A percentile compares a stretch with the other conserved stretches of the same genome.
Conservation (phyloP, 179 eudicot species). For the Corrigiola litoralis region DNA sequence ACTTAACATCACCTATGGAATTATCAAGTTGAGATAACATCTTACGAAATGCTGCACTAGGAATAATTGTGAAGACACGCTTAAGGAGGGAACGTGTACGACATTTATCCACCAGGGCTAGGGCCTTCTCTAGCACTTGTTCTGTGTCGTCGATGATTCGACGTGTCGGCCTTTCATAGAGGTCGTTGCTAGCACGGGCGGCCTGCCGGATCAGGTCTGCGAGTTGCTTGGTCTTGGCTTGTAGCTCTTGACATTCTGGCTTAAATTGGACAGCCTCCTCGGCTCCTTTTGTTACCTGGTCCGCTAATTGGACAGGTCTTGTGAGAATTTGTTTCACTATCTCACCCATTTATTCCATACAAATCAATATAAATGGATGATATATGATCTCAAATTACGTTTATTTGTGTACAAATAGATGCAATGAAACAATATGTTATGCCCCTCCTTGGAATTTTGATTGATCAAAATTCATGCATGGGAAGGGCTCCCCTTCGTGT, state of each 20-base stretch:
- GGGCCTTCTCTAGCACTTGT: slow-evolving; percentile 55
- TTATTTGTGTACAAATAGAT: too few species aligned
- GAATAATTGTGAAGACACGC: slow-evolving; percentile 60
- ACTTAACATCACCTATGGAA: slow-evolving; percentile 61
- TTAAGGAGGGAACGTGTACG: slow-evolving; percentile 39
- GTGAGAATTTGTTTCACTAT: slow-evolving; percentile 54
- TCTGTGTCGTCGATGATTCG: slow-evolving; percentile 67
- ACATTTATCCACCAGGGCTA: slow-evolving; percentile 48
- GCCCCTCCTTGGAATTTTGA: slow-evolving; percentile 23
- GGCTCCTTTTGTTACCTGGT: slow-evolving; percentile 47
- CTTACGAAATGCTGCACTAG: slow-evolving; percentile 45
- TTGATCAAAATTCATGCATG: slow-evolving; percentile 17
- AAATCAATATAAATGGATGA: not conserved
- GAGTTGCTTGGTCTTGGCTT: slow-evolving; percentile 45
- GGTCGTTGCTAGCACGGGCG: slow-evolving; percentile 52
- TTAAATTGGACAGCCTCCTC: slow-evolving; percentile 47
- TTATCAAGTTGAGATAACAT: slow-evolving; percentile 48
- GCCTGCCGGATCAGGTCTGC: slow-evolving; percentile 59
- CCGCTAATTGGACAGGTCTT: slow-evolving; percentile 65
- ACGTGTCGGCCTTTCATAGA: slow-evolving; percentile 70
- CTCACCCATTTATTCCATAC: slow-evolving; percentile 53
- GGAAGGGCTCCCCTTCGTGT: slow-evolving; percentile 23
- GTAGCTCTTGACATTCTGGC: slow-evolving; percentile 53
- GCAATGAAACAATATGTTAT: not conserved
- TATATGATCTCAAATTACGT: not conserved